Evolutionary conservation across 164 flowering plant species (phyloP).

Genomic region (Sedum album): DNA sequence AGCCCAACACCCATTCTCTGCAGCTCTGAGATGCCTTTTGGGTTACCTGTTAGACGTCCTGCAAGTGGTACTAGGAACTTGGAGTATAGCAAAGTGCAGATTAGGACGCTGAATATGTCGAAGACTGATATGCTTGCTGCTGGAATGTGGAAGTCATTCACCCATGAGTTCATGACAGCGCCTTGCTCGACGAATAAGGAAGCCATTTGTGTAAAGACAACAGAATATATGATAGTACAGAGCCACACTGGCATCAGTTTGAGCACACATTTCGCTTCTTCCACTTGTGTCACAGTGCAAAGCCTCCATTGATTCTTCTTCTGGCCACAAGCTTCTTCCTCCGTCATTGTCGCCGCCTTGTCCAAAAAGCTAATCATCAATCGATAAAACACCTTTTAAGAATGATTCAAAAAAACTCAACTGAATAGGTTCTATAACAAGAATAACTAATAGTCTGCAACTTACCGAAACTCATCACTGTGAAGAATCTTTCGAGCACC

Average conservation of each 20-base stretch:
- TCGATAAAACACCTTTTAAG: no score
- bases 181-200: slow-evolving; percentile 8
- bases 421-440: no score
- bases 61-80: not conserved
- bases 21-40: not conserved
- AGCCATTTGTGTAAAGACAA: not conserved
- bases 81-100: not conserved
- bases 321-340: not conserved
- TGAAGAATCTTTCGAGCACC: slow-evolving; percentile 10
- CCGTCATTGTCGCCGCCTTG: not conserved
- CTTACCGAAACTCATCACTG: slow-evolving; percentile 10
- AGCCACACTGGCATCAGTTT: slow-evolving; percentile 1
- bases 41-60: not conserved
- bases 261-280: slow-evolving; percentile 8
- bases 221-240: not conserved
- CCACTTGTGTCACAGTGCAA: slow-evolving; percentile 8
- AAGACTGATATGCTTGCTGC: slow-evolving; percentile 52
- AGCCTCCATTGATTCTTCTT: slow-evolving; percentile 5
- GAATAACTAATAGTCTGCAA: not conserved
- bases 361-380: not conserved
- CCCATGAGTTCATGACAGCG: not conserved
- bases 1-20: not conserved
- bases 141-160: slow-evolving; percentile 29
- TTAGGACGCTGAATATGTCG: slow-evolving; percentile 20
- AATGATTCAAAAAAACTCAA: no score